These are phyloP conservation scores for Fusarium decemcellulare DNA, from an alignment of 2,329 filamentous ascomycete species.

Conservation along the genomic window DNA sequence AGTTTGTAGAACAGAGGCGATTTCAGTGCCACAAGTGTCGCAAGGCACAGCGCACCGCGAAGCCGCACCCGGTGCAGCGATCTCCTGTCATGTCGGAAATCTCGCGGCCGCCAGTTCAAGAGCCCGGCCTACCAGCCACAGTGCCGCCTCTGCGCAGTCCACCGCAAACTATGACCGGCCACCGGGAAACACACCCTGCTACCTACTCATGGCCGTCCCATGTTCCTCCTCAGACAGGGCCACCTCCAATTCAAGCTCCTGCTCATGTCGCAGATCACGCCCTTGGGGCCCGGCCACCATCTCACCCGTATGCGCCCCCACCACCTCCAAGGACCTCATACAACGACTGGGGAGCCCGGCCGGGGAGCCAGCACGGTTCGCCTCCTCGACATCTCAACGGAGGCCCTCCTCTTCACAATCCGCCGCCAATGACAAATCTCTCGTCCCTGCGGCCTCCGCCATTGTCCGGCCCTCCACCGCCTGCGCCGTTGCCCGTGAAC, in stretches of 20 bases:
- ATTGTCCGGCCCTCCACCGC: conserved; percentile 57
- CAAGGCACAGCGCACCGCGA: conserved; percentile 65
- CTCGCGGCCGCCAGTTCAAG: conserved; percentile 33
- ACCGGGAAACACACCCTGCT: conserved; percentile 44
- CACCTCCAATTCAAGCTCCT: conserved; percentile 42
- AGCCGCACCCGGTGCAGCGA: conserved; percentile 41
- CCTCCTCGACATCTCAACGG: conserved; percentile 66
- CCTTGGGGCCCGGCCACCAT: conserved; percentile 46
- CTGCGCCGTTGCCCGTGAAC: conserved; percentile 57
- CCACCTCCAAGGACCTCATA: conserved; percentile 48
- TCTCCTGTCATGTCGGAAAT: conserved; percentile 40
- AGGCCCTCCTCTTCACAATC: conserved; percentile 52
- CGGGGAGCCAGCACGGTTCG: conserved; percentile 64
- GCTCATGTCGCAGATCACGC: conserved; percentile 45
- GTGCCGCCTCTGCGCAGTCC: conserved; percentile 48
- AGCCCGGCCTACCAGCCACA: conserved; percentile 33
- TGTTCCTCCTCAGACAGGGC: conserved; percentile 38
- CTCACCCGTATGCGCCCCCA: conserved; percentile 48
- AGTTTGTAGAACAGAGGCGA: conserved; percentile 71
- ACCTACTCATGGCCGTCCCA: conserved; percentile 47
- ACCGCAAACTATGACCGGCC: conserved; percentile 45
- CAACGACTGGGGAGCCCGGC: conserved; percentile 65
- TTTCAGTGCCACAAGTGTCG: conserved; percentile 85
- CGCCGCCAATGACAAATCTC: conserved; percentile 52
- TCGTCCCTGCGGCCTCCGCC: conserved; percentile 66